Conservation (phyloP, 2,329 filamentous ascomycete genomes). For the Cladosporium velox region DNA sequence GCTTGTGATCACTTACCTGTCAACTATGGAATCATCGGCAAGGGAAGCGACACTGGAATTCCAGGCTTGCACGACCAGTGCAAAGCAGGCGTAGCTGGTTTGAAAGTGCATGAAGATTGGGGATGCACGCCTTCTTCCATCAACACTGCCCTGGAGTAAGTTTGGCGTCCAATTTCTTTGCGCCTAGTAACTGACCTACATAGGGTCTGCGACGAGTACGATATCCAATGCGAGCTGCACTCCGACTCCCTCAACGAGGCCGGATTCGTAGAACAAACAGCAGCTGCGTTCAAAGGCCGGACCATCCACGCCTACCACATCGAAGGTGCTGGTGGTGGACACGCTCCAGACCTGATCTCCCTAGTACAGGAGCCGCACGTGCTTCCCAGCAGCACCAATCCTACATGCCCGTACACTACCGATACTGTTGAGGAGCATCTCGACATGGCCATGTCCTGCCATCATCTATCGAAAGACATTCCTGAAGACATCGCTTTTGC, state of each 20-base stretch:
- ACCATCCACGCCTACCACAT: slow-evolving; percentile 95
- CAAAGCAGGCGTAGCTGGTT: slow-evolving; percentile 76
- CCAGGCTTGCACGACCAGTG: slow-evolving; percentile 74
- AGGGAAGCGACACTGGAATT: slow-evolving; percentile 79
- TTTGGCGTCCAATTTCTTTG: no score
- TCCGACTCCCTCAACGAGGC: slow-evolving; percentile 94
- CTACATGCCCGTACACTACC: slow-evolving; percentile 80
- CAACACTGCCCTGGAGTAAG: slow-evolving; percentile 67
- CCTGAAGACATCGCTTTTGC: slow-evolving; percentile 92
- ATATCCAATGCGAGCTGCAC: slow-evolving; percentile 89
- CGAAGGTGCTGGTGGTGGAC: slow-evolving; percentile 86
- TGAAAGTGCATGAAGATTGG: slow-evolving; percentile 96
- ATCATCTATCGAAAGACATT: slow-evolving; percentile 85
- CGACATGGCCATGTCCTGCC: slow-evolving; percentile 96
- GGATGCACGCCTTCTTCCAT: slow-evolving; percentile 85
- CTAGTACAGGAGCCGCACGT: slow-evolving; percentile 86
- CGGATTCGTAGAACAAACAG: slow-evolving; percentile 86
- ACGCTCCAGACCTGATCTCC: slow-evolving; percentile 90
- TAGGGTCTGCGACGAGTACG: slow-evolving; percentile 78
- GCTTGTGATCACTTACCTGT: slow-evolving; percentile 78
- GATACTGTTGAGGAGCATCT: slow-evolving; percentile 94
- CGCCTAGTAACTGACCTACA: background rate
- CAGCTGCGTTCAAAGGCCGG: slow-evolving; percentile 76
- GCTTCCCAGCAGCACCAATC: slow-evolving; percentile 83
- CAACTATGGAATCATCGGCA: slow-evolving; percentile 86